phyloP scores from a whole-genome alignment of 306 rosid genomes.

The Quercus variabilis region DNA sequence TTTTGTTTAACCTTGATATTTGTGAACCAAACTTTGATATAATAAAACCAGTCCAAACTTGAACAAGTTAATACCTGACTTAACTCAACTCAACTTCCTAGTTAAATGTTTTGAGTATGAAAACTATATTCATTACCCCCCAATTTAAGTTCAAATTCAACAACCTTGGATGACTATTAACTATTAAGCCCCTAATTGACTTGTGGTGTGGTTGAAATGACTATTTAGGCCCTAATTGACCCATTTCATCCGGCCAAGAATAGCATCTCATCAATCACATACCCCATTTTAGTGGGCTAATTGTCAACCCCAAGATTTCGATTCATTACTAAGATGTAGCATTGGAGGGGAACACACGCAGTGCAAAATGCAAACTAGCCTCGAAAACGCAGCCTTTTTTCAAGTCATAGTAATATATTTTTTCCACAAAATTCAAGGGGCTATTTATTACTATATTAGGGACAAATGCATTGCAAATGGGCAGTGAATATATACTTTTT shows the following conservation, averaged over 20 bases:
- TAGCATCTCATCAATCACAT: not conserved
- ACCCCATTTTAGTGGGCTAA: not conserved
- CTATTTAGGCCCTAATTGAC: not conserved
- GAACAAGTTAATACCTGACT: too few species aligned
- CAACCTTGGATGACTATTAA: too few species aligned
- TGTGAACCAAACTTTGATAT: too few species aligned
- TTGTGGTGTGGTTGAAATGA: too few species aligned
- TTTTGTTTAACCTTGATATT: too few species aligned
- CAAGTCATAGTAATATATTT: too few species aligned
- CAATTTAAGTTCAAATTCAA: too few species aligned
- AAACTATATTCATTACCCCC: too few species aligned
- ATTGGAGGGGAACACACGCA: constrained; percentile 29
- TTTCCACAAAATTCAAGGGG: not conserved
- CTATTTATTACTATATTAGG: too few species aligned
- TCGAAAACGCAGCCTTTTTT: not conserved
- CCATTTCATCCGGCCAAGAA: not conserved
- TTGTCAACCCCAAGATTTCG: constrained; percentile 8
- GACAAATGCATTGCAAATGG: not conserved
- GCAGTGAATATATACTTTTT: not conserved
- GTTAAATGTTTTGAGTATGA: too few species aligned
- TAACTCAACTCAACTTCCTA: too few species aligned
- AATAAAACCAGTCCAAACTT: too few species aligned
- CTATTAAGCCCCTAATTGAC: not conserved
- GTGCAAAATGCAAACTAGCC: not conserved
- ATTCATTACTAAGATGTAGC: not conserved